Conservation (phyloP, 73 alveolate species). For the Durusdinium trenchii region DNA sequence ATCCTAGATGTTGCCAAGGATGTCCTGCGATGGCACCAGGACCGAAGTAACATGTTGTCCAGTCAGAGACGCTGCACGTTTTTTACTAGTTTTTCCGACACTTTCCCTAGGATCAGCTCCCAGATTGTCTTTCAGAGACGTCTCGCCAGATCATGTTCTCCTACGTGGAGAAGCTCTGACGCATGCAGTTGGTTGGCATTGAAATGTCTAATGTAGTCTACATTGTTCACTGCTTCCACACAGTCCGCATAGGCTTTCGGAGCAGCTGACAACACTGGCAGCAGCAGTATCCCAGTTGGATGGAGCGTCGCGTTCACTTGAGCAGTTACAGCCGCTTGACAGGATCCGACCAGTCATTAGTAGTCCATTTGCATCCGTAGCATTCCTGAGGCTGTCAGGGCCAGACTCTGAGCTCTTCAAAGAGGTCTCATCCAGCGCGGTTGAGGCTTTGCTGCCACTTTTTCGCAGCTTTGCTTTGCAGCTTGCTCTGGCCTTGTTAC, state of each 20-base stretch:
- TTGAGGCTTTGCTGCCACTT: neutral
- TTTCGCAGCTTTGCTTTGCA: no score
- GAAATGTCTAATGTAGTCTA: neutral
- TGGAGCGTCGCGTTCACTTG: conserved; percentile 14
- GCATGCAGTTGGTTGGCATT: neutral
- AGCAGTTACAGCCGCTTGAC: conserved; percentile 32
- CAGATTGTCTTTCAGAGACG: conserved; percentile 43
- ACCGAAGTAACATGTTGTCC: neutral
- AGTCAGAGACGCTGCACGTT: neutral
- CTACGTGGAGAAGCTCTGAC: conserved; percentile 7
- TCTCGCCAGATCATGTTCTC: conserved; percentile 34
- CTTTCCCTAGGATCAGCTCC: conserved; percentile 27
- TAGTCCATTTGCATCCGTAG: neutral
- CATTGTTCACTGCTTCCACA: no score
- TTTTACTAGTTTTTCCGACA: neutral
- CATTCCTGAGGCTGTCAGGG: neutral
- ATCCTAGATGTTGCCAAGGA: neutral
- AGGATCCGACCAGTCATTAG: neutral
- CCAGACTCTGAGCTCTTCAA: neutral
- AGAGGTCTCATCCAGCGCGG: neutral
- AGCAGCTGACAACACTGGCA: conserved; percentile 31
- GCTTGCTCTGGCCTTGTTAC: no score
- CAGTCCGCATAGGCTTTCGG: conserved; percentile 24
- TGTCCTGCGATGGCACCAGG: conserved; percentile 84
- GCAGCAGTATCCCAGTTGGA: conserved; percentile 38